Conservation (phyloP, 2,329 filamentous ascomycete species). For the Didymella pomorum region DNA sequence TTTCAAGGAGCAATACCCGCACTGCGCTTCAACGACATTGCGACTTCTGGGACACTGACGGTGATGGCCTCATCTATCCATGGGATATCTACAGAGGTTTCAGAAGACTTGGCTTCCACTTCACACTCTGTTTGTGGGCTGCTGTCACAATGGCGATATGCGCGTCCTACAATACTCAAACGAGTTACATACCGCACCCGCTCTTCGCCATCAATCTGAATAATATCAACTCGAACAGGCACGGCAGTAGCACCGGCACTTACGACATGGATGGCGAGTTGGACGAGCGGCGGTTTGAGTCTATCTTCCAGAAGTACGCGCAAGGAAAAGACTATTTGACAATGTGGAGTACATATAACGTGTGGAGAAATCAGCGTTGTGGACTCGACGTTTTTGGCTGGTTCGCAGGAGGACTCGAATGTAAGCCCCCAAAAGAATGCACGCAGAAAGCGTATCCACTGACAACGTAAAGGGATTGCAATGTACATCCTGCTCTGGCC, state of each 20-base stretch:
- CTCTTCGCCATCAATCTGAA: slow-evolving; percentile 29
- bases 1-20: not conserved
- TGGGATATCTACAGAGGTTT: slow-evolving; percentile 32
- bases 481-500: slow-evolving; percentile 33
- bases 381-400: slow-evolving; percentile 30
- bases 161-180: slow-evolving; percentile 27
- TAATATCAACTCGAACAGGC: slow-evolving; percentile 26
- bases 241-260: slow-evolving; percentile 29
- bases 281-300: slow-evolving; percentile 27
- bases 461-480: slow-evolving; percentile 25
- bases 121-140: slow-evolving; percentile 27
- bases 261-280: slow-evolving; percentile 30
- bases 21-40: slow-evolving; percentile 27
- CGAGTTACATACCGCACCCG: slow-evolving; percentile 25
- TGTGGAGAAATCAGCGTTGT: slow-evolving; percentile 28
- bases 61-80: slow-evolving; percentile 27
- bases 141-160: slow-evolving; percentile 27
- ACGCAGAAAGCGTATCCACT: not conserved
- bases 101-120: slow-evolving; percentile 25
- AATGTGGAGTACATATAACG: slow-evolving; percentile 16
- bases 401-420: slow-evolving; percentile 31
- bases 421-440: slow-evolving; percentile 7
- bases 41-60: slow-evolving; percentile 30
- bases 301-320: slow-evolving; percentile 29
- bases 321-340: slow-evolving; percentile 25